Percentiles rank a stretch among this genome's conserved stretches.
phyloP scores from a whole-genome alignment of 2,329 filamentous ascomycete species.

The Fusarium proliferatum region DNA sequence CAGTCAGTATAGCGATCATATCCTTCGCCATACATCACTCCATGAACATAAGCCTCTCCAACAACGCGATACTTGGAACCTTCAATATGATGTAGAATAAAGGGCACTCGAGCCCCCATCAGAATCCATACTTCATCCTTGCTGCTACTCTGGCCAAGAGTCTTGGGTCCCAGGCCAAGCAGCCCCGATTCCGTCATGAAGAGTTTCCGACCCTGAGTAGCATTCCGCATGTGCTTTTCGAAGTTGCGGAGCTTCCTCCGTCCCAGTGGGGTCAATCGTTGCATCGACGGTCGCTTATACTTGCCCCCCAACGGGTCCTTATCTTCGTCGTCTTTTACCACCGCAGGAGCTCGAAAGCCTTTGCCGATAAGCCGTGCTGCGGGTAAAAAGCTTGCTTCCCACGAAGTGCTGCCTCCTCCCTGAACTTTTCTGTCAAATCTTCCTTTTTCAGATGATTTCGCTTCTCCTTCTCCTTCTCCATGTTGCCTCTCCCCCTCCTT shows the following conservation, averaged over 20 bases:
- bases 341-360: background rate
- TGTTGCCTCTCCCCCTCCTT: background rate
- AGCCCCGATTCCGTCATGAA: background rate
- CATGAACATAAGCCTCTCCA: background rate
- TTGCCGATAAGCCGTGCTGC: background rate
- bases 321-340: background rate
- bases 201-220: background rate
- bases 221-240: background rate
- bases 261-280: background rate
- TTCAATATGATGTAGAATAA: background rate
- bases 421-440: background rate
- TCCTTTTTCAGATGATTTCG: background rate
- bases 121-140: background rate
- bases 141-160: background rate
- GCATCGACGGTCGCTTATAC: background rate
- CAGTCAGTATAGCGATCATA: background rate
- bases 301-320: background rate
- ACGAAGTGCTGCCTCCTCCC: rapidly evolving
- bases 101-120: background rate
- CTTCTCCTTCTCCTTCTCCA: background rate
- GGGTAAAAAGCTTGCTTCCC: background rate
- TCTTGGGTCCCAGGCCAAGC: background rate
- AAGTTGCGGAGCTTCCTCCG: background rate
- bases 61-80: background rate
- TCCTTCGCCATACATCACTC: background rate